A percentile compares a stretch with the other conserved stretches of the same genome.
These are phyloP conservation scores for Leavenworthia alabamica DNA, from an alignment of 345 rosid genomes.

Conservation along the genomic window DNA sequence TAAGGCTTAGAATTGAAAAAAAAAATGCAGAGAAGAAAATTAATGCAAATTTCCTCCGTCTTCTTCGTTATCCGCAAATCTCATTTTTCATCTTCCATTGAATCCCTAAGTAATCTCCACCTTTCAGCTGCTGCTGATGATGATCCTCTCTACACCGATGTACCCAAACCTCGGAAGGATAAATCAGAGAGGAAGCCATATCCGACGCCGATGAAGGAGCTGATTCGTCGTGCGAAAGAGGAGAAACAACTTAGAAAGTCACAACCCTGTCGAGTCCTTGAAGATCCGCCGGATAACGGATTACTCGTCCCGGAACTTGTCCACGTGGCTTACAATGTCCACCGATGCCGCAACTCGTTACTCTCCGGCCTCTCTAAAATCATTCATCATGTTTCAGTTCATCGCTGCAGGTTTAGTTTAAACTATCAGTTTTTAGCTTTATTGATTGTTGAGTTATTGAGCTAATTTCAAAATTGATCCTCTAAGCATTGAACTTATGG, in stretches of 20 bases:
- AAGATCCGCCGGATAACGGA: conserved; percentile 71
- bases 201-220: conserved; percentile 60
- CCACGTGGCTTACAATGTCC: conserved; percentile 54
- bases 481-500: neutral
- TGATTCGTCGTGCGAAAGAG: conserved; percentile 61
- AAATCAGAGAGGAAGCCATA: conserved; percentile 83
- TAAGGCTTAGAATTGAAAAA: no score
- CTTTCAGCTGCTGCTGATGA: neutral
- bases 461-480: neutral
- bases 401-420: conserved; percentile 56
- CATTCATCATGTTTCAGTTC: conserved; percentile 41
- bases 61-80: conserved; percentile 24
- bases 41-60: conserved; percentile 23
- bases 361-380: conserved; percentile 54
- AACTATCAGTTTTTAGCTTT: neutral
- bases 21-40: conserved; percentile 35
- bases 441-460: neutral
- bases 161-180: conserved; percentile 61
- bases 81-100: conserved; percentile 16
- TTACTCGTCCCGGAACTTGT: conserved; percentile 68
- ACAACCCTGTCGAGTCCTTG: conserved; percentile 65
- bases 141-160: conserved; percentile 49
- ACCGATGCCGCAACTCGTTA: conserved; percentile 43
- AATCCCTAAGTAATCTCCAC: neutral
- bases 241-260: conserved; percentile 57